A percentile compares a stretch with the other conserved stretches of the same genome.
Conservation (phyloP, 495 filamentous ascomycete species). For the Annulohypoxylon stygium region DNA sequence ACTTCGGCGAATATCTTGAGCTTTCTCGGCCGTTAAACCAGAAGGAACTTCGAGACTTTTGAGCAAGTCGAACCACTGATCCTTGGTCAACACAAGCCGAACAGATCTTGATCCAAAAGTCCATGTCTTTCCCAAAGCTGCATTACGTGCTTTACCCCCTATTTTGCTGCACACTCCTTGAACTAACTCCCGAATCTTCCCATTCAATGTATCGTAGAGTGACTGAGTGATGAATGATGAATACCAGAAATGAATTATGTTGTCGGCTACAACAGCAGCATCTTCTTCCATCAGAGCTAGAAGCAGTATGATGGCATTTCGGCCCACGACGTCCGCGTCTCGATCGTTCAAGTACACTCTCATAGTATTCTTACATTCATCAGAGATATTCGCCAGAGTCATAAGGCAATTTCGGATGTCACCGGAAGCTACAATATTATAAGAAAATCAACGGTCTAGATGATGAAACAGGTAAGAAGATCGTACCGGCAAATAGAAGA, state of each 20-base stretch:
- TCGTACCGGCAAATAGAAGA: conserved; percentile 61
- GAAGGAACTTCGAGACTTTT: conserved; percentile 35
- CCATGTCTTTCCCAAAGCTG: conserved; percentile 42
- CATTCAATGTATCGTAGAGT: conserved; percentile 22
- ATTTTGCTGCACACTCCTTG: conserved; percentile 42
- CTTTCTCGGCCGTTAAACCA: conserved; percentile 27
- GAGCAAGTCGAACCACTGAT: conserved; percentile 38
- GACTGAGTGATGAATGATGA: conserved; percentile 37
- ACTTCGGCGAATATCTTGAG: conserved; percentile 37
- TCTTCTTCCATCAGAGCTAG: conserved; percentile 44
- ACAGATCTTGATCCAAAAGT: conserved; percentile 37
- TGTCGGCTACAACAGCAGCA: conserved; percentile 15
- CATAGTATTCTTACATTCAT: conserved; percentile 41
- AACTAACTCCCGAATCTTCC: conserved; percentile 33
- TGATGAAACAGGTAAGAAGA: too few species aligned
- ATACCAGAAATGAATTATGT: conserved; percentile 44
- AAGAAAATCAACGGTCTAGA: background rate
- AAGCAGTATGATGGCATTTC: conserved; percentile 65
- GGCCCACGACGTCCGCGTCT: conserved; percentile 60
- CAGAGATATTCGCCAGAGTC: conserved; percentile 55
- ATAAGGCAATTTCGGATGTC: conserved; percentile 62
- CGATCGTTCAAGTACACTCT: conserved; percentile 59
- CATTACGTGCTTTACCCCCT: conserved; percentile 18
- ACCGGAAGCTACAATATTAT: conserved; percentile 56
- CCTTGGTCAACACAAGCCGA: conserved; percentile 40